A percentile compares a stretch with the other conserved stretches of the same genome.
Conservation (phyloP, 306 rosid species). For the barrel medic (Medicago truncatula) region DNA sequence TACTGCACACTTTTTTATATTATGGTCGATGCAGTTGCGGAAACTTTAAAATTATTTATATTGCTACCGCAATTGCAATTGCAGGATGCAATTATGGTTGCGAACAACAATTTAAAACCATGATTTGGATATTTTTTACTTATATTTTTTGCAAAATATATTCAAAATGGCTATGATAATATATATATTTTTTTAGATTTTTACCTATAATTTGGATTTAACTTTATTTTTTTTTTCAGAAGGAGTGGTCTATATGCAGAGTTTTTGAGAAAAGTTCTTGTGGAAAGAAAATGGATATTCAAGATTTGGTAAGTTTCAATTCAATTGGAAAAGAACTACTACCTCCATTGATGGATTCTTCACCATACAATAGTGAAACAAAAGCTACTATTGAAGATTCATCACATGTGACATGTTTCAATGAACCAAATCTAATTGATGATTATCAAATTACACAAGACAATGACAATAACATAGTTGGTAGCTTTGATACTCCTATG, state of each 20-base stretch:
- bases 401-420: slow-evolving; percentile 75
- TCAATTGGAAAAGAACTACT: slow-evolving; percentile 45
- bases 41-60: background rate
- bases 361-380: slow-evolving; percentile 54
- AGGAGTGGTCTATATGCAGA: slow-evolving; percentile 88
- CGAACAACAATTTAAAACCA: background rate
- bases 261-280: slow-evolving; percentile 56
- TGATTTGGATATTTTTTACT: background rate
- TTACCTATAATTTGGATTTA: background rate
- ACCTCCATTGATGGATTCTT: slow-evolving; percentile 76
- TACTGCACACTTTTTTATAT: background rate
- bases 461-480: slow-evolving; percentile 28
- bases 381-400: slow-evolving; percentile 45
- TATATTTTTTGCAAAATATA: slow-evolving; percentile 39
- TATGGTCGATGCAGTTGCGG: no score
- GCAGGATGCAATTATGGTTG: no score
- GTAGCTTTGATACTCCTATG: slow-evolving; percentile 29
- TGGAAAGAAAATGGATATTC: slow-evolving; percentile 55
- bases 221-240: slow-evolving; percentile 52
- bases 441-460: slow-evolving; percentile 41
- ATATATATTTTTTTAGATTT: background rate
- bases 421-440: slow-evolving; percentile 55
- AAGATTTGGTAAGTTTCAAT: slow-evolving; percentile 50
- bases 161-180: slow-evolving; percentile 57
- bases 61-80: background rate